Conservation (phyloP, 208 protist species). For the Wallacemonas sp. region DNA sequence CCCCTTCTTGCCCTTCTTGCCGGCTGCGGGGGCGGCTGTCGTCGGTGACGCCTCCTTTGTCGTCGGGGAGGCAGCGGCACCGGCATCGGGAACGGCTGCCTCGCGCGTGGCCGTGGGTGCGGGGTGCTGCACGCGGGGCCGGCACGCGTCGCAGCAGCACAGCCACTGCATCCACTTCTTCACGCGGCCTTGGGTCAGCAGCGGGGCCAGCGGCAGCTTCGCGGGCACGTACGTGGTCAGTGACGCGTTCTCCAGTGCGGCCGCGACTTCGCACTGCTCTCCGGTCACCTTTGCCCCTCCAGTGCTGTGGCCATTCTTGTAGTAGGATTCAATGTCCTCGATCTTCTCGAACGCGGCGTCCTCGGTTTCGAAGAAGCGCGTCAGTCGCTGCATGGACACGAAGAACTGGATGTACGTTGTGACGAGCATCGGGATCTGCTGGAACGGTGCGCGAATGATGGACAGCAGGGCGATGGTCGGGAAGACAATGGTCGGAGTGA, state of each 20-base stretch:
- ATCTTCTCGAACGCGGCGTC: slow-evolving; percentile 31
- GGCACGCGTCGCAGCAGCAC: slow-evolving; percentile 31
- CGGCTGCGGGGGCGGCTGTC: not conserved
- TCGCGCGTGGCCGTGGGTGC: slow-evolving; percentile 10
- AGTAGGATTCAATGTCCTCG: slow-evolving; percentile 30
- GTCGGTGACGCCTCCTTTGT: not conserved
- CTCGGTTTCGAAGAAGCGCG: slow-evolving; percentile 64
- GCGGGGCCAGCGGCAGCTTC: slow-evolving; percentile 49
- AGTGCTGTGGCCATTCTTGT: slow-evolving; percentile 13
- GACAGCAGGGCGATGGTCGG: slow-evolving; percentile 32
- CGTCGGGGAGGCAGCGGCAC: not conserved
- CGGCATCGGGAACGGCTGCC: not conserved
- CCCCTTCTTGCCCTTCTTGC: slow-evolving; percentile 13
- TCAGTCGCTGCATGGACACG: slow-evolving; percentile 79
- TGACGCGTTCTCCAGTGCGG: slow-evolving; percentile 42
- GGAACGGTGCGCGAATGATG: slow-evolving; percentile 49
- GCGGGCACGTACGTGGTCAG: slow-evolving; percentile 59
- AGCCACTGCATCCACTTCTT: slow-evolving; percentile 22
- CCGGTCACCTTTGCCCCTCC: not conserved
- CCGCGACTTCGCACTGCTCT: slow-evolving; percentile 32
- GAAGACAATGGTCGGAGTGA: slow-evolving; percentile 70
- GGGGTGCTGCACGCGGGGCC: slow-evolving; percentile 12
- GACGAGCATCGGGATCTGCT: slow-evolving; percentile 77
- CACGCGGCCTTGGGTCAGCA: slow-evolving; percentile 19
- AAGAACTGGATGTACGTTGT: slow-evolving; percentile 58